These are phyloP conservation scores for Plenodomus tracheiphilus DNA, from an alignment of 2,329 filamentous ascomycete species.

Conservation along the genomic window DNA sequence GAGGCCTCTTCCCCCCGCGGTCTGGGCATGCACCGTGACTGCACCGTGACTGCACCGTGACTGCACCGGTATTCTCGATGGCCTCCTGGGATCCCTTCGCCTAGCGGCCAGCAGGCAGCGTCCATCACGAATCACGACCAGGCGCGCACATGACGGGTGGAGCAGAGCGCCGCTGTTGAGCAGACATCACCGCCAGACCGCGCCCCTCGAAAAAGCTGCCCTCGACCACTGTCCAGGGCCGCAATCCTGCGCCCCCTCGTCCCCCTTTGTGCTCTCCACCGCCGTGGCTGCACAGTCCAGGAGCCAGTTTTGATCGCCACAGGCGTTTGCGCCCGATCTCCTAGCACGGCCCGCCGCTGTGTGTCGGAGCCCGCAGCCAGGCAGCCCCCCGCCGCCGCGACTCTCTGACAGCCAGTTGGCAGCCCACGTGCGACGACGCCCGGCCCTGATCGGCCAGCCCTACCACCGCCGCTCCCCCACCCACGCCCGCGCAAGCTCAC, in stretches of 20 bases:
- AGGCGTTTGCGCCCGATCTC: background rate
- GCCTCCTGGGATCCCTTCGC: conserved; percentile 1
- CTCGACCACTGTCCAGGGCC: background rate
- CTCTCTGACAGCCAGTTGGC: conserved; percentile 5
- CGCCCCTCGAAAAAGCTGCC: background rate
- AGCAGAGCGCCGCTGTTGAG: conserved; percentile 5
- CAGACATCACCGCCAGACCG: background rate
- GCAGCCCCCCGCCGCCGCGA: background rate
- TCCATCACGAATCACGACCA: conserved; percentile 2
- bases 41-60: background rate
- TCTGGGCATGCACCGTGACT: background rate
- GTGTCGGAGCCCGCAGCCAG: conserved; percentile 5
- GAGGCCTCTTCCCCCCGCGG: conserved; percentile 3
- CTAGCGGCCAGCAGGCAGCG: conserved; percentile 9
- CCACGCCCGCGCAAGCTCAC: conserved; percentile 7
- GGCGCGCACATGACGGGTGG: conserved; percentile 11
- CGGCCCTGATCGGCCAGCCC: conserved; percentile 27
- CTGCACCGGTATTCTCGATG: conserved; percentile 4
- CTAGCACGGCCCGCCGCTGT: conserved; percentile 10
- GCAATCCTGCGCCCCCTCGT: background rate
- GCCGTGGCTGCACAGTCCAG: background rate
- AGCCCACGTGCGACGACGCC: conserved; percentile 33
- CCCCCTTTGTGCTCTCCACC: background rate
- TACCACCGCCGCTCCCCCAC: conserved; percentile 4
- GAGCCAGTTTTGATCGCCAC: background rate